Evolutionary conservation across 495 filamentous ascomycete genomes (phyloP).

Genomic region (Penicillium lividum): DNA sequence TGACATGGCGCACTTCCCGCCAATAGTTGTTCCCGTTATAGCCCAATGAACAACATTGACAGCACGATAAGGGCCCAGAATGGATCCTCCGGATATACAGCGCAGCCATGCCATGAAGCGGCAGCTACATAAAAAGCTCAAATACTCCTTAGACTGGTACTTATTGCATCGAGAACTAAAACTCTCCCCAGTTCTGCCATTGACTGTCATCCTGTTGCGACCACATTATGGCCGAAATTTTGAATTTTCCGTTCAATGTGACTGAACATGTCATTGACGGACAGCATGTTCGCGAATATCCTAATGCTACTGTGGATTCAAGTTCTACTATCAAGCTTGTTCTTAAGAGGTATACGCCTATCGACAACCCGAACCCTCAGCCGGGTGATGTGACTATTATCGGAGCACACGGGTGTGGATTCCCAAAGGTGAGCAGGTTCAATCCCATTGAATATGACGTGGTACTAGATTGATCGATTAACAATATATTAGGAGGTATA

Average conservation of each 20-base stretch:
- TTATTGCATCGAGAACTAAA: not conserved
- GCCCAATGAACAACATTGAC: not conserved
- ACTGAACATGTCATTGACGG: constrained; percentile 62
- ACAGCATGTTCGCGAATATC: constrained; percentile 74
- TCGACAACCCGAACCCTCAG: constrained; percentile 61
- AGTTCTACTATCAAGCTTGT: constrained; percentile 64
- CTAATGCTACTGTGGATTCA: constrained; percentile 60
- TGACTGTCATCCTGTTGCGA: not conserved
- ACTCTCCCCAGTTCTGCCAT: not conserved
- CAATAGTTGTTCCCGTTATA: not conserved
- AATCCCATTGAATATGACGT: no score
- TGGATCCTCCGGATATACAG: not conserved
- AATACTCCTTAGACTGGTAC: not conserved
- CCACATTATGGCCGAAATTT: not conserved
- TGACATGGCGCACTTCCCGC: not conserved
- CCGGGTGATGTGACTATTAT: constrained; percentile 81
- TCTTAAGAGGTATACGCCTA: constrained; percentile 82
- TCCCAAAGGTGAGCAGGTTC: constrained; percentile 64
- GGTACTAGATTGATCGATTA: no score
- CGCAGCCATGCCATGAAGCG: no score
- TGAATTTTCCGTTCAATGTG: constrained; percentile 46
- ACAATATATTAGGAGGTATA: constrained; percentile 74
- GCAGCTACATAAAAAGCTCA: not conserved
- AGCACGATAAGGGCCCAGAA: not conserved
- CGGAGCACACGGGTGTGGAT: constrained; percentile 82